Evolutionary conservation across 441 rosid genomes (phyloP).

Genomic region (Adansonia grandidieri): DNA sequence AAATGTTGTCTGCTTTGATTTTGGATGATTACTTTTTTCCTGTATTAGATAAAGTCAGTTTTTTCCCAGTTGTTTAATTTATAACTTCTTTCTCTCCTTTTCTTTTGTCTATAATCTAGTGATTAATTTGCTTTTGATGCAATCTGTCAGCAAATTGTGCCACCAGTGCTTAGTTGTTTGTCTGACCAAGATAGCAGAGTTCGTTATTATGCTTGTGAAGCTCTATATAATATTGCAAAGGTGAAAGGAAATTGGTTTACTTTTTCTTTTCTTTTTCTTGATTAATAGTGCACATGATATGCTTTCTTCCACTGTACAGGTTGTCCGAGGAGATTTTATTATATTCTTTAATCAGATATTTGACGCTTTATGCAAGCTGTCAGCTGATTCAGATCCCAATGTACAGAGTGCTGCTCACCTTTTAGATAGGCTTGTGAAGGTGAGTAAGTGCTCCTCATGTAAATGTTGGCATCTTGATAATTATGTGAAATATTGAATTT

Average conservation of each 20-base stretch:
- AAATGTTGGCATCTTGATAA: neutral
- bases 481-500: conserved; percentile 24
- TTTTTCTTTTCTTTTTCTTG: conserved; percentile 6
- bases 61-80: neutral
- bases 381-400: conserved; percentile 93
- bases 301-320: conserved; percentile 54
- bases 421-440: conserved; percentile 98
- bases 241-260: conserved; percentile 41
- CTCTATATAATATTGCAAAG: conserved; percentile 98
- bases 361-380: conserved; percentile 97
- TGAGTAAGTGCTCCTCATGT: conserved; percentile 30
- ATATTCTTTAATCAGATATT: conserved; percentile 93
- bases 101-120: conserved; percentile 20
- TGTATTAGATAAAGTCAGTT: conserved; percentile 7
- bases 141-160: conserved; percentile 86
- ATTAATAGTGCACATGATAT: conserved; percentile 23
- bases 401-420: conserved; percentile 99
- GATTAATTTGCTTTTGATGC: conserved; percentile 33
- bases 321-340: conserved; percentile 97
- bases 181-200: conserved; percentile 99
- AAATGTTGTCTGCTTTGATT: neutral
- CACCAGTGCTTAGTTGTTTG: conserved; percentile 94
- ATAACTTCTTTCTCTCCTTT: neutral
- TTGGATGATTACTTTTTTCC: neutral
- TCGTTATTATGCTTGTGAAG: conserved; percentile 99